Base-by-base conservation (phyloP, 257 asterid genomes). In the Henckelia pumila region DNA sequence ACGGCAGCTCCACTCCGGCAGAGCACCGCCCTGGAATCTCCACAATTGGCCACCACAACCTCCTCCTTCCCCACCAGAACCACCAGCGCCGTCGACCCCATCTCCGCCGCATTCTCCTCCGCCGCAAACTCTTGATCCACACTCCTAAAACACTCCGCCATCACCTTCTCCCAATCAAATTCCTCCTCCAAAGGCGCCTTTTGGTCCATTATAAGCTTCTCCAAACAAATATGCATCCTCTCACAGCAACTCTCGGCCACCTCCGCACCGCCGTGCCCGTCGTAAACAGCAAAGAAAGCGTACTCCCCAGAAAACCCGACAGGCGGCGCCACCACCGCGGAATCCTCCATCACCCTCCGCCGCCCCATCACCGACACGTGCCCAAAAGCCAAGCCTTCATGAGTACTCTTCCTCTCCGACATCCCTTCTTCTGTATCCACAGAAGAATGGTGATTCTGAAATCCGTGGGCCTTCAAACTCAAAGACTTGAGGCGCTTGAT, bases 11-110 rank as follows among this genome's bases (percentile, higher is more conserved):
- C 92, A 14, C 53, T 75, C 1, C 78, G 81, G 64, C 78, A 76
- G 5, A 90, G 81, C 74, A 89, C 91, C 33, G 81, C 92, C 82
- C 95, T 74, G 0, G 95, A 85, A 24, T 86, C 86, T 0, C 96
- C 92, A 72, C 92, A 87, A 35, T 85, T 88, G 0, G 91, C 88
- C 32, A 80, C 82, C 62, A 90, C 88, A 47, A 90, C 13, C 58
- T 81, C 88, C 57, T 82, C 85, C 55, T 73, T 52, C 0, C 83
- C 88, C 17, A 80, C 81, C 20, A 83, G 37, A 55, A 78, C 92
- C 60, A 84, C 90, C 73, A 73, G 73, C 11, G 88, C 95, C 17
- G 95, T 77, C 0, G 91, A 79, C 10, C 88, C 91, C 68, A 69
- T 75, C 19, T 4, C 50, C 19, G 5, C 23, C 16, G 13, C 37